Evolutionary conservation across 2,329 filamentous ascomycete genomes (phyloP).

Genomic region (Colletotrichum theobromicola): DNA sequence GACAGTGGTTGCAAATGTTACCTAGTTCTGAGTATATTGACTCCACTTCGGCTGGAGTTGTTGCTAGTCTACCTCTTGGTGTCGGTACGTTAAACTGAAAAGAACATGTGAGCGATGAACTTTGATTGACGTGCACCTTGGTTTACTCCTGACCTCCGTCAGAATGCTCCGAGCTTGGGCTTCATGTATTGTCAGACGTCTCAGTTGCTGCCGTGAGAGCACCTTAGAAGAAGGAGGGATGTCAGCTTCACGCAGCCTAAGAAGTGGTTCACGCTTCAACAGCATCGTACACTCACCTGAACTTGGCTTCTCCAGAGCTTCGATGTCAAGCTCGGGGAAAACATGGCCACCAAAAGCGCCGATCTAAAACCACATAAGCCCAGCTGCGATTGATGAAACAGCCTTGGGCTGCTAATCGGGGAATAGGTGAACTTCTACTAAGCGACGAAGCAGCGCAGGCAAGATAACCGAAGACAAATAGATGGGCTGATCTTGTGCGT

Average conservation of each 20-base stretch:
- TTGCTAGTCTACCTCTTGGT: conserved; percentile 26
- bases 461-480: neutral
- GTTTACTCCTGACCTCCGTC: neutral
- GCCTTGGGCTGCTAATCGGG: neutral
- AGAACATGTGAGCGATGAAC: neutral
- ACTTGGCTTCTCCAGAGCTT: neutral
- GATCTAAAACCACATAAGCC: neutral
- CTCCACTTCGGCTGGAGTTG: conserved; percentile 24
- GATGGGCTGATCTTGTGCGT: neutral
- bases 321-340: neutral
- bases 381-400: neutral
- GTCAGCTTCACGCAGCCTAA: neutral
- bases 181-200: neutral
- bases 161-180: neutral
- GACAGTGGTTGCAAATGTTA: neutral
- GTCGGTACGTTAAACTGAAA: conserved; percentile 29
- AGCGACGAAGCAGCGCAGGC: neutral
- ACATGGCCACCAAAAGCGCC: neutral
- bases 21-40: conserved; percentile 27
- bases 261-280: neutral
- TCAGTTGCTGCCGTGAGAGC: neutral
- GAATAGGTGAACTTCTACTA: neutral
- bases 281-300: neutral
- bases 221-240: neutral
- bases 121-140: neutral